phyloP scores from a whole-genome alignment of 1,284 basidiomycete genomes.

The Fomitopsis schrenkii region DNA sequence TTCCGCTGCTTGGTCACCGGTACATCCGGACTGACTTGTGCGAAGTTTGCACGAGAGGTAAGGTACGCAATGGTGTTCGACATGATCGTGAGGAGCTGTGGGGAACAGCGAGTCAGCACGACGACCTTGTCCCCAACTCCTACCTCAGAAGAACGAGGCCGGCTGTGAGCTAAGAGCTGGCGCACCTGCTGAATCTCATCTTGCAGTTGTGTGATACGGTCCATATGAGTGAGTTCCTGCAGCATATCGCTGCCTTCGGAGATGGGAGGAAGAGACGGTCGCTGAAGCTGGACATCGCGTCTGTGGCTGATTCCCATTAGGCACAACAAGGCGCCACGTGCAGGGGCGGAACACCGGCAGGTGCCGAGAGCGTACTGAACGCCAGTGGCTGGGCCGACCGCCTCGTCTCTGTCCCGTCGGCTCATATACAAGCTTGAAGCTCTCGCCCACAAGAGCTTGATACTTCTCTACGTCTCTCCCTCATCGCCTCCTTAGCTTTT shows the following conservation, averaged over 20 bases:
- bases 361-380: background rate
- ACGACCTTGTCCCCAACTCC: no score
- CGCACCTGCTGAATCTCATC: conserved; percentile 80
- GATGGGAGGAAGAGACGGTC: conserved; percentile 2
- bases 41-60: conserved; percentile 65
- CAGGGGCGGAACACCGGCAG: background rate
- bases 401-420: background rate
- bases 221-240: conserved; percentile 84
- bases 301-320: background rate
- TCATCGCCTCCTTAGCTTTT: background rate
- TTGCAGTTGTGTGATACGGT: conserved; percentile 84
- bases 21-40: conserved; percentile 67
- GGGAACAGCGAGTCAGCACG: background rate
- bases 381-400: background rate
- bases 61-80: conserved; percentile 72
- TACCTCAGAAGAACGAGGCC: no score
- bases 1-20: conserved; percentile 74
- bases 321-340: background rate
- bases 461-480: background rate
- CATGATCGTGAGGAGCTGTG: conserved; percentile 74
- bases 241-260: conserved; percentile 60
- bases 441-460: background rate
- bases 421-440: background rate
- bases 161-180: background rate
- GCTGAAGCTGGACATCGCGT: background rate